phyloP scores from a whole-genome alignment of 768 basidiomycete species.

The Naganishia antarctica region DNA sequence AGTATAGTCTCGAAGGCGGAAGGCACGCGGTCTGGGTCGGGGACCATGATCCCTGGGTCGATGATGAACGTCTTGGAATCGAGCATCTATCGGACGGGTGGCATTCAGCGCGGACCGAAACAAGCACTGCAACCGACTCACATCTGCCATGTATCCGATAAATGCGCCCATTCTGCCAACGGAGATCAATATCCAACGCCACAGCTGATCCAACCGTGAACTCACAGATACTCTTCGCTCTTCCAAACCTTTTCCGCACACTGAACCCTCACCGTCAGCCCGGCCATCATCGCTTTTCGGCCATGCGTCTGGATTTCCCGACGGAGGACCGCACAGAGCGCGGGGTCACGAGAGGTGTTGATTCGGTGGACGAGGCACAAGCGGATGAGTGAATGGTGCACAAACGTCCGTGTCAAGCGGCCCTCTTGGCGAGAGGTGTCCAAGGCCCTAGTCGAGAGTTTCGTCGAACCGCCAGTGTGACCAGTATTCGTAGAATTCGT shows the following conservation, averaged over 20 bases:
- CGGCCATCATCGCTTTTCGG: neutral
- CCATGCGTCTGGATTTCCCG: conserved; percentile 8
- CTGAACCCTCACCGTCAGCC: conserved; percentile 8
- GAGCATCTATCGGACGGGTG: conserved; percentile 21
- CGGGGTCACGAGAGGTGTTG: conserved; percentile 19
- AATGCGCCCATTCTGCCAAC: conserved; percentile 23
- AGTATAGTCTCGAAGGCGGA: conserved; percentile 20
- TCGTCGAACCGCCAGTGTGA: neutral
- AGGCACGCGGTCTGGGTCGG: neutral
- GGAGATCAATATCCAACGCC: neutral
- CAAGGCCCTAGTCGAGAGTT: neutral
- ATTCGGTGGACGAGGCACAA: conserved; percentile 27
- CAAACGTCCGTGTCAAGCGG: neutral
- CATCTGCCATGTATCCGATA: conserved; percentile 28
- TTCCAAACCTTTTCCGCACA: conserved; percentile 18
- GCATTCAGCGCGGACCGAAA: no score
- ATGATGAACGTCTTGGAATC: conserved; percentile 21
- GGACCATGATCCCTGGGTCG: conserved; percentile 1
- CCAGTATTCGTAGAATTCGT: no score
- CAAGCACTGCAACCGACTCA: no score
- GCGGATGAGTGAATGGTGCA: conserved; percentile 23
- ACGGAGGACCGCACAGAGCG: neutral
- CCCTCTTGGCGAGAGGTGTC: neutral
- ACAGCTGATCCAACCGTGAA: neutral
- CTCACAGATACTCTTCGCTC: conserved; percentile 30